Conservation (phyloP, 2,329 filamentous ascomycete species). For the Cytospora chrysosperma region DNA sequence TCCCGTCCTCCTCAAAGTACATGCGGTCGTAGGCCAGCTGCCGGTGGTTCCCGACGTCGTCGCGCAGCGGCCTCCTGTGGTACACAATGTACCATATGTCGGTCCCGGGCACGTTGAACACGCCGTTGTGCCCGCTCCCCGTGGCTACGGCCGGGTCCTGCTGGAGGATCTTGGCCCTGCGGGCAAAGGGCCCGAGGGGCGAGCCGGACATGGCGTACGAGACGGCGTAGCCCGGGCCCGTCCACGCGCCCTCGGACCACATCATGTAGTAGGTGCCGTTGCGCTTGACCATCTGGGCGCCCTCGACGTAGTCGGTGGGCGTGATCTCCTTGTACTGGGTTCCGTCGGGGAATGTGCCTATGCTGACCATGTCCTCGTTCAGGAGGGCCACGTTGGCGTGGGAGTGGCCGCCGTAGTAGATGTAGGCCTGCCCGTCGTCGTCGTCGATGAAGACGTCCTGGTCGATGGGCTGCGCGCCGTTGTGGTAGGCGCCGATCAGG, state of each 20-base stretch:
- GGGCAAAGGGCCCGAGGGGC: slow-evolving; percentile 42
- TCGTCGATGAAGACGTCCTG: slow-evolving; percentile 45
- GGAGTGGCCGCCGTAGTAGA: slow-evolving; percentile 45
- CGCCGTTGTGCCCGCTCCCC: slow-evolving; percentile 43
- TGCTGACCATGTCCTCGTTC: slow-evolving; percentile 42
- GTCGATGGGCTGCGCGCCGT: slow-evolving; percentile 49
- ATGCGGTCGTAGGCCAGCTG: slow-evolving; percentile 48
- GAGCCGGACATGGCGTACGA: slow-evolving; percentile 42
- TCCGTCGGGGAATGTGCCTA: slow-evolving; percentile 42
- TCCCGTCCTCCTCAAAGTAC: slow-evolving; percentile 44
- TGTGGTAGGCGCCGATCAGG: slow-evolving; percentile 43
- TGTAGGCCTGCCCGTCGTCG: slow-evolving; percentile 40
- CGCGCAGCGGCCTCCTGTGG: slow-evolving; percentile 45
- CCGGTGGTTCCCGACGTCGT: slow-evolving; percentile 46
- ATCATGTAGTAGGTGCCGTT: slow-evolving; percentile 43
- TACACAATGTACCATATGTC: slow-evolving; percentile 47
- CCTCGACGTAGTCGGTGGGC: slow-evolving; percentile 45
- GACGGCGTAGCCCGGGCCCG: slow-evolving; percentile 45
- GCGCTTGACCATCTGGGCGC: slow-evolving; percentile 44
- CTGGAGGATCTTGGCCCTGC: slow-evolving; percentile 38
- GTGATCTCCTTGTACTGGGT: slow-evolving; percentile 45
- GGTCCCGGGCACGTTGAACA: slow-evolving; percentile 38
- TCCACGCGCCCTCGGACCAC: slow-evolving; percentile 47
- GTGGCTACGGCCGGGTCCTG: slow-evolving; percentile 35
- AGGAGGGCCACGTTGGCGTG: slow-evolving; percentile 44